Evolutionary conservation across 805 yeast species (phyloP).

Genomic region (Ascoidea rubescens): DNA sequence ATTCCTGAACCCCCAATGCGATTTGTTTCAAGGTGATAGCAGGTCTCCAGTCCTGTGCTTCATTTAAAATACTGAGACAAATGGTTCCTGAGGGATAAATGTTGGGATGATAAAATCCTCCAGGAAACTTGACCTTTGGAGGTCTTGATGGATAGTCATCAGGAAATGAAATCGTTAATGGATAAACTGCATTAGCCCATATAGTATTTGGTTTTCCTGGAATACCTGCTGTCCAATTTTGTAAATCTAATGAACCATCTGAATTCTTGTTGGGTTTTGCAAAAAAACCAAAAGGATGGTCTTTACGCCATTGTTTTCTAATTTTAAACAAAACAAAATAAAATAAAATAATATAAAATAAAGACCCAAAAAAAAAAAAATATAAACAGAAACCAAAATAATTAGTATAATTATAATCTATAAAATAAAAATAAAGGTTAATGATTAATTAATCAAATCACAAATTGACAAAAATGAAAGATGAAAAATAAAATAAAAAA

Average conservation of each 20-base stretch:
- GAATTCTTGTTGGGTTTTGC: slow-evolving; percentile 77
- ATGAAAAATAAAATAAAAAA: neutral
- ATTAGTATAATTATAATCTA: neutral
- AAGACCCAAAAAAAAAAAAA: neutral
- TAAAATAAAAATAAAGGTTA: neutral
- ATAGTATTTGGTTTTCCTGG: slow-evolving; percentile 82
- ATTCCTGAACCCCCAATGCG: slow-evolving; percentile 82
- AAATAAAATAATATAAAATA: slow-evolving; percentile 1
- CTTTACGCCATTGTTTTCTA: slow-evolving; percentile 95
- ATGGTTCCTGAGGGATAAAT: slow-evolving; percentile 96
- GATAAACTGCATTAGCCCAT: slow-evolving; percentile 88
- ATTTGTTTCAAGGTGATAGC: slow-evolving; percentile 87
- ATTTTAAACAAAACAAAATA: neutral
- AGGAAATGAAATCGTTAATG: slow-evolving; percentile 70
- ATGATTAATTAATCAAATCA: too few relatives aligned
- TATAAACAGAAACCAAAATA: neutral
- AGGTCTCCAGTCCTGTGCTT: slow-evolving; percentile 96
- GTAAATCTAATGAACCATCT: slow-evolving; percentile 78
- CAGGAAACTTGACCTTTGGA: slow-evolving; percentile 83
- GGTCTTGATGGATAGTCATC: slow-evolving; percentile 95
- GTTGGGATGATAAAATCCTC: slow-evolving; percentile 90
- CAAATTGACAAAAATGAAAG: too few relatives aligned
- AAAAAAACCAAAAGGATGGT: slow-evolving; percentile 94
- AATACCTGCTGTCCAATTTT: slow-evolving; percentile 87
- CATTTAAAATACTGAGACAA: slow-evolving; percentile 85